Evolutionary conservation across 2,329 filamentous ascomycete species (phyloP), one percentile per base, ranked within the genome.

Genomic region (Xylariomycetidae sp.): DNA sequence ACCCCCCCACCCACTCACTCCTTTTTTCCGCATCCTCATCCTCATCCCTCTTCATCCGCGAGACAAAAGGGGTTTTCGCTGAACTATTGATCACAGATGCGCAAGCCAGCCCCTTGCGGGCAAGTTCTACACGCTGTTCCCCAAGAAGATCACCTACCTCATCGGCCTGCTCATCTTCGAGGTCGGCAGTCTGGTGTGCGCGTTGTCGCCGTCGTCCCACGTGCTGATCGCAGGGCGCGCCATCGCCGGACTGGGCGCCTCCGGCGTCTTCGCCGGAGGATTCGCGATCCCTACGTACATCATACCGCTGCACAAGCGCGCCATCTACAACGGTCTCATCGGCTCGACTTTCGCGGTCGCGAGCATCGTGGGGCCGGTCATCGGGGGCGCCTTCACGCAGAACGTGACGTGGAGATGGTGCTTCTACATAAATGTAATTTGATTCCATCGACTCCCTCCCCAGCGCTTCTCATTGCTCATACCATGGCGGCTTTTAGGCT

Each of bases 151-250:
- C 15, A 37, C 39, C 22, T 46, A 37, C 26, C 25, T 49, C 9
- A 25, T 19, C 8, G 33, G 34, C 22, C 41, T 49, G 15, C 27
- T 17, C 16, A 22, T 36, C 4, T 40, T 40, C 16, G 37, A 46
- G 33, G 12, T 41, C 4, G 42, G 42, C 1, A 37, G 32, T n/a
- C 30, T 49, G 6, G 40, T 49, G 3, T 42, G 30, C 9, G 43
- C 41, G 10, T 30, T 44, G 6, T 38, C 43, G 5, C 50, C 53
- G 9, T 44, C 37, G 4, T 50, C 49, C 9, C 40, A 42, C 10
- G 50, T 44, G 10, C 40, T 57, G 13, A 54, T 57, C 27, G 42
- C 46, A 6, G 53, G 53, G 14, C 41, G 53, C 13, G 53, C 52
- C 15, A 32, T 56, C 4, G 50, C 52, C 32, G 55, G 55, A 12